Evolutionary conservation across 768 basidiomycete species (phyloP).

Genomic region (Leccinellum luteum): DNA sequence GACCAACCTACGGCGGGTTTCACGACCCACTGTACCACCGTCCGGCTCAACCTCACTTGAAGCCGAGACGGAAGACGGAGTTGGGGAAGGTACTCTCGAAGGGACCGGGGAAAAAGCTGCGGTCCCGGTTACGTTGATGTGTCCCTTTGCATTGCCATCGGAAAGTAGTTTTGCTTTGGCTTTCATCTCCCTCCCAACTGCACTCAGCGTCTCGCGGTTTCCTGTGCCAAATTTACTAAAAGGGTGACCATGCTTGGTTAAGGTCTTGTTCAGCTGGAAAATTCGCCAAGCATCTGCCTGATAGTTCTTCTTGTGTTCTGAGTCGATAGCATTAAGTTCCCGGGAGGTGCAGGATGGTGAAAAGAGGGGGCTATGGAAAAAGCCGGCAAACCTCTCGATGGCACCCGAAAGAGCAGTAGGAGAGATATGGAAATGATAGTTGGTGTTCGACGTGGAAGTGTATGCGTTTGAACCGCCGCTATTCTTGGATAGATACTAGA

Average conservation of each 20-base stretch:
- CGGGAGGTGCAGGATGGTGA: conserved; percentile 78
- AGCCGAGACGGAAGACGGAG: conserved; percentile 52
- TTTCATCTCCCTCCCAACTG: conserved; percentile 57
- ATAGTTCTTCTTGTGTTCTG: conserved; percentile 95
- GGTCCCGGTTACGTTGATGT: conserved; percentile 14
- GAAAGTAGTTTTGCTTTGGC: conserved; percentile 42
- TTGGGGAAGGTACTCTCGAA: conserved; percentile 57
- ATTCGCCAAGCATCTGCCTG: conserved; percentile 91
- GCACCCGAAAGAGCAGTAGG: conserved; percentile 64
- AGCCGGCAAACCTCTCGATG: conserved; percentile 74
- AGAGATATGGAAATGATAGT: conserved; percentile 77
- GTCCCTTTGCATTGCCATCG: conserved; percentile 26
- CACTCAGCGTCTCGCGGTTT: conserved; percentile 68
- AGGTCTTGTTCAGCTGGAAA: conserved; percentile 89
- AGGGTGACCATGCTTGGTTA: conserved; percentile 73
- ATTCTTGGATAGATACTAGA: conserved; percentile 72
- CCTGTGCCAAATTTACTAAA: conserved; percentile 95
- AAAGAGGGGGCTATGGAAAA: conserved; percentile 95
- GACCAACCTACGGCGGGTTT: conserved; percentile 71
- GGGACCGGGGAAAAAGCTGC: conserved; percentile 44
- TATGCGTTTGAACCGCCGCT: conserved; percentile 91
- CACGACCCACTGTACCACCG: conserved; percentile 75
- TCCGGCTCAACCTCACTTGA: conserved; percentile 65
- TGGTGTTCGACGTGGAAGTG: conserved; percentile 89
- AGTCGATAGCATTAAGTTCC: conserved; percentile 94